These are phyloP conservation scores for Neurospora sp. DNA, from an alignment of 495 filamentous ascomycete genomes.

Conservation along the genomic window DNA sequence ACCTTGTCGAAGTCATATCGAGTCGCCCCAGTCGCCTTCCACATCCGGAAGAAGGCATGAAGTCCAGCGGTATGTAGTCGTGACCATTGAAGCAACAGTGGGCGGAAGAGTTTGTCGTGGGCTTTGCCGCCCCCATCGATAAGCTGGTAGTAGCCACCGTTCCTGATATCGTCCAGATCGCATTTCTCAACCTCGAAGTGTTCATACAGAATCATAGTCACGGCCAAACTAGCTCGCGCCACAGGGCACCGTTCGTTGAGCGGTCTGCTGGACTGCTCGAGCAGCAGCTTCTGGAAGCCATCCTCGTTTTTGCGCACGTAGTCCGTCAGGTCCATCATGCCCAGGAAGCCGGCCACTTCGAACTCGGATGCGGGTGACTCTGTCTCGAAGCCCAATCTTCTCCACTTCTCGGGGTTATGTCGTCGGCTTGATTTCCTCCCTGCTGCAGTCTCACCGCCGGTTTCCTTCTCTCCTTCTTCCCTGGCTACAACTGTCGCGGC, in stretches of 20 bases:
- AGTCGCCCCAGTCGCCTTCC: slow-evolving; percentile 80
- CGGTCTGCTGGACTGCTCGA: slow-evolving; percentile 77
- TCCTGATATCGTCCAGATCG: slow-evolving; percentile 70
- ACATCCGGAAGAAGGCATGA: slow-evolving; percentile 84
- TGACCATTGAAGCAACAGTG: slow-evolving; percentile 87
- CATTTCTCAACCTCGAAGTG: slow-evolving; percentile 91
- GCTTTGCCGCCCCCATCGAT: slow-evolving; percentile 62
- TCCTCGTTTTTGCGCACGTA: slow-evolving; percentile 87
- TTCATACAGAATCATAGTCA: slow-evolving; percentile 83
- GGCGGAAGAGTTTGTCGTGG: slow-evolving; percentile 79
- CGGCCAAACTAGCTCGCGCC: slow-evolving; percentile 74
- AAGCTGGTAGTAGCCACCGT: slow-evolving; percentile 43
- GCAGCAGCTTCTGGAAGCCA: slow-evolving; percentile 77
- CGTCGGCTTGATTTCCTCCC: slow-evolving; percentile 34
- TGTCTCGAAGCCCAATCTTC: slow-evolving; percentile 81
- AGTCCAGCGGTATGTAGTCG: slow-evolving; percentile 82
- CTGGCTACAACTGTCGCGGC: neutral
- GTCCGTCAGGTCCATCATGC: slow-evolving; percentile 96
- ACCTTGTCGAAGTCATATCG: slow-evolving; percentile 85
- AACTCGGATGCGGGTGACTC: slow-evolving; percentile 83
- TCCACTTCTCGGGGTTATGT: slow-evolving; percentile 90
- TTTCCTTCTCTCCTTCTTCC: neutral
- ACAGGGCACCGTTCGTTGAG: slow-evolving; percentile 72
- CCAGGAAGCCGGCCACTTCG: slow-evolving; percentile 74
- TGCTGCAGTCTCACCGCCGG: neutral